Evolutionary conservation across 192 early-diverging fungal genomes (phyloP), one percentile per base, ranked within the genome.

Genomic region (Backusella tarrabulga): DNA sequence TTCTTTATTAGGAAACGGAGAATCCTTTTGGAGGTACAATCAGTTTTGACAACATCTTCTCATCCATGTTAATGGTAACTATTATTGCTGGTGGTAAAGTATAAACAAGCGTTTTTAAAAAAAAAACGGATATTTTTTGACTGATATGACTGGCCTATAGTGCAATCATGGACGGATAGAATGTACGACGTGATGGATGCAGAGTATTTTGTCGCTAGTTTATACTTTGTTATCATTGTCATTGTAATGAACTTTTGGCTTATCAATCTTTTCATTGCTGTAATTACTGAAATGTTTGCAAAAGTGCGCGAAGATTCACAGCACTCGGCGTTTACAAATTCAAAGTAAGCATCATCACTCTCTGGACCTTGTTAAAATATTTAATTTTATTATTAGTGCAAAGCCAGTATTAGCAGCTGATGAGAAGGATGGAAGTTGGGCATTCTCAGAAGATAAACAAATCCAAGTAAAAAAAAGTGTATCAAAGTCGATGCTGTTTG

Each of bases 161-260:
- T 76, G 17, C 89, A 90, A 79, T 86, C 83, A 52, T 90, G 89
- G 89, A 87, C 90, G 3, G 88, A 89, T 79, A 56, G 84, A 67
- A 88, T 90, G 86, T 91, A 91, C 75, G 73, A 76, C 21, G 86
- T 85, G 71, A 90, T 90, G 87, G 87, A 90, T 77, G 80, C 90
- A 1, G 88, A 89, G 40, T 87, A 85, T 54, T 67, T 72, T 21
- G 77, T 84, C 76, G 82, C 88, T 0, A 76, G 85, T 44, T 36
- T 88, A 46, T 91, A 86, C 67, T 91, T 90, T 78, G 83, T 91
- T 15, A 36, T 88, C 17, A 79, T 87, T 41, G 84, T 90, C 7
- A 67, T 91, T 32, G 82, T 91, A n/a, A 85, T 91, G 84, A 88
- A 89, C 74, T 89, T 87, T 75, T 89, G 88, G 90, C 81, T 91